Percentiles rank a stretch among this genome's conserved stretches.
These are phyloP conservation scores for Phallus indusiatus DNA, from an alignment of 768 basidiomycete genomes.

Conservation along the genomic window DNA sequence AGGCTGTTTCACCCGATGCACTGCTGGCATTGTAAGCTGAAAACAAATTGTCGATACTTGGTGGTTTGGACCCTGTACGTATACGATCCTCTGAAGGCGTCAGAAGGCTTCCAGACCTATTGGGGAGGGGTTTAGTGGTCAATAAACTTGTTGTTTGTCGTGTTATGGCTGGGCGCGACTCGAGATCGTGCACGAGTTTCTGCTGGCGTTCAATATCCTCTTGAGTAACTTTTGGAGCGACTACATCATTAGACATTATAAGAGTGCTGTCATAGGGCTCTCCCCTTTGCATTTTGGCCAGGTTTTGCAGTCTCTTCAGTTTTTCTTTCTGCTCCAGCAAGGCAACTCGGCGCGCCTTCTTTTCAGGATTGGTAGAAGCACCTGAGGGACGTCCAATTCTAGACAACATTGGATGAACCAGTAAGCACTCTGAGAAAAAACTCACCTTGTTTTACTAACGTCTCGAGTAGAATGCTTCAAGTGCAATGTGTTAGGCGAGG, in stretches of 20 bases:
- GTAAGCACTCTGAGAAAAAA: background rate
- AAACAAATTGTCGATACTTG: background rate
- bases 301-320: conserved; percentile 1
- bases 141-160: background rate
- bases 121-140: conserved; percentile 4
- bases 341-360: conserved; percentile 4
- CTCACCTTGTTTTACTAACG: background rate
- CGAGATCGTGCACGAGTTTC: background rate
- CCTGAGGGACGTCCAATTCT: conserved; percentile 7
- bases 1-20: background rate
- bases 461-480: background rate
- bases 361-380: conserved; percentile 5
- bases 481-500: background rate
- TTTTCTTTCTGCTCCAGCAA: conserved; percentile 3
- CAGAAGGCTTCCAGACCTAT: background rate
- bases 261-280: background rate
- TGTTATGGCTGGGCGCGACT: conserved; percentile 3
- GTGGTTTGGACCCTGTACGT: background rate
- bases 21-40: background rate
- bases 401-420: background rate
- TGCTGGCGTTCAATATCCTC: background rate
- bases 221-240: conserved; percentile 2
- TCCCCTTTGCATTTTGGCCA: conserved; percentile 8
- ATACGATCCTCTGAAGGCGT: background rate
- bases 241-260: background rate